Conservation (phyloP, 106 monocot species). For the Acorus calamus region DNA sequence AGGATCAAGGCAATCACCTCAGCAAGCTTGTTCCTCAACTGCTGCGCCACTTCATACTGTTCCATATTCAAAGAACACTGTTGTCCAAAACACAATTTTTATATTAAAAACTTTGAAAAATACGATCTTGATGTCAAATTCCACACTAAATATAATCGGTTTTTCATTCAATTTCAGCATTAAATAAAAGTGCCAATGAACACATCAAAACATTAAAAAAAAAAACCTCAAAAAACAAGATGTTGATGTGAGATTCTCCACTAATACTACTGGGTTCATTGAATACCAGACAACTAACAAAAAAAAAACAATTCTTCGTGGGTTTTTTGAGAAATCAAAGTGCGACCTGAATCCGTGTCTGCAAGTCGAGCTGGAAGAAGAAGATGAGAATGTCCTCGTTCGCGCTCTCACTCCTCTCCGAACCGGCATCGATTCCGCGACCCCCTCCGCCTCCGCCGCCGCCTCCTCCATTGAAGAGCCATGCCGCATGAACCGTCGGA, state of each 20-base stretch:
- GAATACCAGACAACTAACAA: not conserved
- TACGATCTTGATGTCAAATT: not conserved
- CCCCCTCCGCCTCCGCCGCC: conserved; percentile 4
- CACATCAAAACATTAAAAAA: not conserved
- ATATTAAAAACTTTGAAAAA: not conserved
- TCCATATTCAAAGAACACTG: conserved; percentile 85
- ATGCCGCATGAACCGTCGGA: conserved; percentile 28
- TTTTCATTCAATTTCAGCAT: too few relatives aligned
- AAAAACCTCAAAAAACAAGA: not conserved
- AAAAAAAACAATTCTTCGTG: not conserved
- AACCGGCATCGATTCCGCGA: conserved; percentile 30
- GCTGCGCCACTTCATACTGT: conserved; percentile 78
- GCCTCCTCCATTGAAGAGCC: conserved; percentile 43
- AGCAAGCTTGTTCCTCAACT: conserved; percentile 62
- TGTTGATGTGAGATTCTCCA: not conserved
- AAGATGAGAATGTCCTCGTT: conserved; percentile 85
- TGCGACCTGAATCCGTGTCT: conserved; percentile 72
- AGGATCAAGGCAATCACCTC: conserved; percentile 36
- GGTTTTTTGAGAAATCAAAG: not conserved
- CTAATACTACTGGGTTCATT: not conserved
- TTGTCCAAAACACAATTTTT: not conserved
- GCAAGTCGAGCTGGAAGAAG: conserved; percentile 83
- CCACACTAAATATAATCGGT: not conserved
- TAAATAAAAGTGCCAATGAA: too few relatives aligned
- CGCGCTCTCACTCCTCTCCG: conserved; percentile 75